Evolutionary conservation across 1,139 yeast species (phyloP), one percentile per base, ranked within the genome.

Genomic region (Taphrina flavorubra): DNA sequence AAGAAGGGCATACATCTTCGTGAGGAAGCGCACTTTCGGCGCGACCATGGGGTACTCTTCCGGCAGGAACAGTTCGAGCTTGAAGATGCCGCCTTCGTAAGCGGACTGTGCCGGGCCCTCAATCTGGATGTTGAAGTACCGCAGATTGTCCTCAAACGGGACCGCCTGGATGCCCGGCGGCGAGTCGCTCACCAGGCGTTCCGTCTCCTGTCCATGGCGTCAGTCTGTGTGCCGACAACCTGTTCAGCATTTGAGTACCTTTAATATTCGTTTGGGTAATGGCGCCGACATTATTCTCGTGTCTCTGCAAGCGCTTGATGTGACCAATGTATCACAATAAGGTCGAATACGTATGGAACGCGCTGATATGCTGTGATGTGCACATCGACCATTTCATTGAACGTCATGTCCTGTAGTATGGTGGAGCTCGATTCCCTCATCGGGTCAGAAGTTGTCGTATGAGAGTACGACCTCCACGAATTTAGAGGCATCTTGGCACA

Each of bases 161-260:
- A 81, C 85, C 1, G 99, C 99, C 0, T 88, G 84, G 75, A 94
- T 95, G 1, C 99, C 99, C 0, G 97, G 96, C 1, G 94, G 98
- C 0, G 99, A 99, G 75, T 95, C 99, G 51, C 92, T 87, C 49
- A 89, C 89, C 60, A 94, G 82, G 73, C 97, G 83, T 77, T 94
- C 97, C 8, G 98, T 92, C 80, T 95, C 99, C 87, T 85, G 64
- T 36, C 18, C 31, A 42, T 25, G n/a, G n/a, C 49, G 65, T 67
- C 20, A 55, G 53, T 55, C 20, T 14, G 16, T 14, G 46, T 11
- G 1, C 10, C 16, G n/a, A n/a, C 1, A 39, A 13, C 10, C 8
- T 37, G 20, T 31, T 25, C 13, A 10, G 13, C 36, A 42, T 7
- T 11, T 8, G 77, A 85, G 49, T 76, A 85, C 88, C 78, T 92